Evolutionary conservation across 371 early-diverging fungal species (phyloP).

Genomic region (Mucor ambiguus): DNA sequence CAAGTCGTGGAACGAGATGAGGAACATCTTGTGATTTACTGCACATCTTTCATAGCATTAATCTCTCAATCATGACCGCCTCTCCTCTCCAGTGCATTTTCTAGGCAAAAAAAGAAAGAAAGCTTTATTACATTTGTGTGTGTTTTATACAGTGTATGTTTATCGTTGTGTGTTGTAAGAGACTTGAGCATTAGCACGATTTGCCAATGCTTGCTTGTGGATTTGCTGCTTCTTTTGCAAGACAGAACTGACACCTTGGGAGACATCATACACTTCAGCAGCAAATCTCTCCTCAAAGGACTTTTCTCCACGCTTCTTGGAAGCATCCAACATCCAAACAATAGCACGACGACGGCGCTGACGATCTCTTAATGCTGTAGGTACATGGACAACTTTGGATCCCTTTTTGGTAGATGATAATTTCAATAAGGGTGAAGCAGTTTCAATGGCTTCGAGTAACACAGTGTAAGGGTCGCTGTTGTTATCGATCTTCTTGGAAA

Average conservation of each 20-base stretch:
- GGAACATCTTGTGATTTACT: not conserved
- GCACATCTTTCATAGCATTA: not conserved
- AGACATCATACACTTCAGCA: slow-evolving; percentile 79
- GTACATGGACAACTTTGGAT: slow-evolving; percentile 81
- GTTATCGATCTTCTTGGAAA: slow-evolving; percentile 64
- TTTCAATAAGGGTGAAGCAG: slow-evolving; percentile 78
- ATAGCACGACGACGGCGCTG: slow-evolving; percentile 84
- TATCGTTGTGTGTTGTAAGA: slow-evolving; percentile 45
- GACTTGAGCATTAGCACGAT: slow-evolving; percentile 79
- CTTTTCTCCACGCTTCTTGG: slow-evolving; percentile 64
- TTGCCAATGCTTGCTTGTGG: slow-evolving; percentile 77
- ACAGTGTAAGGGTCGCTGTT: slow-evolving; percentile 61
- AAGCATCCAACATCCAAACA: slow-evolving; percentile 87
- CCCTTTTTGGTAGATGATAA: slow-evolving; percentile 69
- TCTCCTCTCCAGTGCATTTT: not conserved
- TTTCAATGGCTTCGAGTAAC: slow-evolving; percentile 74
- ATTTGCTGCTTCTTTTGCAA: slow-evolving; percentile 65
- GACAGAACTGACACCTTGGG: slow-evolving; percentile 73
- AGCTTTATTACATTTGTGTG: slow-evolving; percentile 16
- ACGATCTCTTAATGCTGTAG: slow-evolving; percentile 78
- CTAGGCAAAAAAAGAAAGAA: not conserved
- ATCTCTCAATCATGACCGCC: slow-evolving; percentile 1
- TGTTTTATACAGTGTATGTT: not conserved
- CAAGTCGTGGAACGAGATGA: slow-evolving; percentile 1
- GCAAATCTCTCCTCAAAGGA: slow-evolving; percentile 76